phyloP scores from a whole-genome alignment of 768 basidiomycete species.

The Chalciporus chontae region DNA sequence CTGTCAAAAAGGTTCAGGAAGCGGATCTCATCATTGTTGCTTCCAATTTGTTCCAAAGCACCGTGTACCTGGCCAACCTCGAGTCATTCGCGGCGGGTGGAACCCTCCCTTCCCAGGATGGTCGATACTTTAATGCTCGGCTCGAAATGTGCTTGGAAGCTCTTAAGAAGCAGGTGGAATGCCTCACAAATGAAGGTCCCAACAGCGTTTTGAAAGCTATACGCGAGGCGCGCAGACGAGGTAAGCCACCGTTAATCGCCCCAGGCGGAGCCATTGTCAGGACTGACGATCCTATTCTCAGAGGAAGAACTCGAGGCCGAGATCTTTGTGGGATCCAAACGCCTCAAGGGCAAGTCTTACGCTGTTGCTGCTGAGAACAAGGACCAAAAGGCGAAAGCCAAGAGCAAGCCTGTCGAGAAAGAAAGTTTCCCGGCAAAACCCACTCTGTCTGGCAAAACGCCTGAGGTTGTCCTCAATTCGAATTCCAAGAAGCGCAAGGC shows the following conservation, averaged over 20 bases:
- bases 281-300: conserved; percentile 22
- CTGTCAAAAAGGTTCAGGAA: conserved; percentile 68
- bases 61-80: conserved; percentile 73
- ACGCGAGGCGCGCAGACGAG: conserved; percentile 52
- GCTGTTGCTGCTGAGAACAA: conserved; percentile 51
- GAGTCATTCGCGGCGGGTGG: conserved; percentile 66
- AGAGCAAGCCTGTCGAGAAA: conserved; percentile 15
- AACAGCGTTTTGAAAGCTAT: conserved; percentile 62
- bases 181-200: conserved; percentile 63
- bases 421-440: conserved; percentile 27
- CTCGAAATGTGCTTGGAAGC: conserved; percentile 59
- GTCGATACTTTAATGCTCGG: conserved; percentile 86
- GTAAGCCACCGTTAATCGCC: conserved; percentile 37
- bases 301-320: conserved; percentile 52
- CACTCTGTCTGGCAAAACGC: conserved; percentile 38
- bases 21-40: conserved; percentile 88
- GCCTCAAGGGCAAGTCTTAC: conserved; percentile 74
- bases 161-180: conserved; percentile 64
- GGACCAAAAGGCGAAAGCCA: conserved; percentile 19
- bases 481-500: conserved; percentile 18
- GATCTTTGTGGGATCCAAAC: conserved; percentile 49
- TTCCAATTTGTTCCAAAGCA: conserved; percentile 80
- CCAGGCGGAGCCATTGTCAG: neutral
- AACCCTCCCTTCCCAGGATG: conserved; percentile 69
- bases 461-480: conserved; percentile 55